Percentiles rank a stretch among this genome's conserved stretches.
These are phyloP conservation scores for Aspergillus melleus DNA, from an alignment of 2,329 filamentous ascomycete species.

Conservation along the genomic window DNA sequence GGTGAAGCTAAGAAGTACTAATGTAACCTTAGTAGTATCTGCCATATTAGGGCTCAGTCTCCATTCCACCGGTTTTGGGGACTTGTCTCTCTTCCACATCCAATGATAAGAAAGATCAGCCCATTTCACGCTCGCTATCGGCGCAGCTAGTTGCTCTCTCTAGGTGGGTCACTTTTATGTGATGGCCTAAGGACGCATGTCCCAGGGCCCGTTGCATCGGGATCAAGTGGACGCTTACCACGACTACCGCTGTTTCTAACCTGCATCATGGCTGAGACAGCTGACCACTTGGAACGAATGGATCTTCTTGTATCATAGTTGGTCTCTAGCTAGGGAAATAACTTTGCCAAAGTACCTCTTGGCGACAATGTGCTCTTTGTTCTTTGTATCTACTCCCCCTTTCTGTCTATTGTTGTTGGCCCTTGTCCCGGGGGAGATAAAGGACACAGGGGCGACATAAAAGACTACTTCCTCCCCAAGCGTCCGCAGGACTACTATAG, in stretches of 20 bases:
- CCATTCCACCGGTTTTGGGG: no score
- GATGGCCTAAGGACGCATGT: not conserved
- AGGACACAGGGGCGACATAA: not conserved
- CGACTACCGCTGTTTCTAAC: not conserved
- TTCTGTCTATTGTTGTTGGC: not conserved
- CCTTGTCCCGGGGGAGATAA: not conserved
- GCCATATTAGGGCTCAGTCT: no score
- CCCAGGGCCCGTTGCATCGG: not conserved
- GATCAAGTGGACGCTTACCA: not conserved
- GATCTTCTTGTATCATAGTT: not conserved
- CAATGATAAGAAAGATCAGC: no score
- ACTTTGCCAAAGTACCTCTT: not conserved
- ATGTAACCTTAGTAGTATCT: no score
- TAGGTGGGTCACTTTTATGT: not conserved
- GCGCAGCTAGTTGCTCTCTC: not conserved
- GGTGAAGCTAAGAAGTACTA: not conserved
- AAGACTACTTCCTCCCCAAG: not conserved
- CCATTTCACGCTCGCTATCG: no score
- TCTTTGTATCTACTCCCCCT: not conserved
- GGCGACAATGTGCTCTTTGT: no score
- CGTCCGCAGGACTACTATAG: not conserved
- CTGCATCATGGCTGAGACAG: conserved; percentile 10
- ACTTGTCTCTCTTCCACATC: no score
- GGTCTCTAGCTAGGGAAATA: no score
- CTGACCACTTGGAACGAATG: not conserved